Evolutionary conservation across 306 rosid species (phyloP).

Genomic region (Cicer judaicum): DNA sequence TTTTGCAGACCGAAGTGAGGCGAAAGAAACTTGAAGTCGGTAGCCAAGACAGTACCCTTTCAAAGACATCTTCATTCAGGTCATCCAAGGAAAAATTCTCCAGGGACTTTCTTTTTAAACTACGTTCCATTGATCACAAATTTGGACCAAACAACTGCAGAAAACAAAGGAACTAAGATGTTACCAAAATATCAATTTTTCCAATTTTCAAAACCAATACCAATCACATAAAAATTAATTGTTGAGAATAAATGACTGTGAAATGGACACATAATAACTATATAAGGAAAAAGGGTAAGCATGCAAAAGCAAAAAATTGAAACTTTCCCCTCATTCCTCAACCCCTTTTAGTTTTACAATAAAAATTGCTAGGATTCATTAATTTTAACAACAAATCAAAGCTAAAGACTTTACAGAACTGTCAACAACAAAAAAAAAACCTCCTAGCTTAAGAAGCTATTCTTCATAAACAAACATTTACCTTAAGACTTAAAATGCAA

Average conservation of each 20-base stretch:
- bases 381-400: constrained; percentile 16
- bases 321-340: constrained; percentile 5
- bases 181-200: constrained; percentile 28
- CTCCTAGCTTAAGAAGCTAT: neutral
- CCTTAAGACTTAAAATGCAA: constrained; percentile 27
- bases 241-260: constrained; percentile 2
- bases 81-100: constrained; percentile 71
- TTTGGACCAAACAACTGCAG: constrained; percentile 51
- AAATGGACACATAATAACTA: constrained; percentile 6
- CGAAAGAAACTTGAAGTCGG: constrained; percentile 88
- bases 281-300: constrained; percentile 21
- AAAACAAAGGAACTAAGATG: constrained; percentile 34
- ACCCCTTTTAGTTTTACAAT: constrained; percentile 26
- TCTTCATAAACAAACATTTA: constrained; percentile 21
- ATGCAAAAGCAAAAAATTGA: constrained; percentile 42
- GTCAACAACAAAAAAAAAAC: neutral
- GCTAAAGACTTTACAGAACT: neutral
- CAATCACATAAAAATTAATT: neutral
- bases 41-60: constrained; percentile 82
- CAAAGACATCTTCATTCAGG: constrained; percentile 88
- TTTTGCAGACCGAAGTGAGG: constrained; percentile 82
- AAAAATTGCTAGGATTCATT: constrained; percentile 20
- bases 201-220: neutral
- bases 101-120: constrained; percentile 71
- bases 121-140: constrained; percentile 56